These are phyloP conservation scores for Lactifluus subvellereus DNA, from an alignment of 768 basidiomycete species.

Conservation along the genomic window DNA sequence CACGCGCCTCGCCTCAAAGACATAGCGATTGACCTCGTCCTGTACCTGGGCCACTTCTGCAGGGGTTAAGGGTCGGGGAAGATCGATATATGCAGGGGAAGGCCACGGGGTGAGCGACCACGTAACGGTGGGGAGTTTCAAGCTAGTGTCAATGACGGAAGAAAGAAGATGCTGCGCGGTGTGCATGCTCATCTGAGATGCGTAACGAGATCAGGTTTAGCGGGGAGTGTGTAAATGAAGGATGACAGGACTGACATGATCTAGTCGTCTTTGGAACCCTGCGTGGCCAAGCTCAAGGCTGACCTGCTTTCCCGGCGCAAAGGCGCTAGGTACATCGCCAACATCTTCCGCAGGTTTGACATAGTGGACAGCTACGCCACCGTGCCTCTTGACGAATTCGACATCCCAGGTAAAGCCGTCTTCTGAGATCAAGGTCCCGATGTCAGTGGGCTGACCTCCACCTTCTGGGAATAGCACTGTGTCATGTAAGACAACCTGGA, in stretches of 20 bases:
- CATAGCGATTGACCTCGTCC: constrained; percentile 56
- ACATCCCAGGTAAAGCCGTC: constrained; percentile 53
- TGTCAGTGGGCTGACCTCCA: constrained; percentile 76
- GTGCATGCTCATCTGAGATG: constrained; percentile 69
- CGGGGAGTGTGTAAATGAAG: background rate
- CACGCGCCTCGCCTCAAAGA: constrained; percentile 61
- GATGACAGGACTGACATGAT: constrained; percentile 51
- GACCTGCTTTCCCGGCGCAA: constrained; percentile 48
- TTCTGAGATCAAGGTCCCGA: constrained; percentile 45
- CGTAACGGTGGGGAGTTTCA: constrained; percentile 65
- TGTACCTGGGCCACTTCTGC: constrained; percentile 62
- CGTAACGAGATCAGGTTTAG: background rate
- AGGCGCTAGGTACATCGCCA: constrained; percentile 41
- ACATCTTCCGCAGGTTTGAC: constrained; percentile 41
- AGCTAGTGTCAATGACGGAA: constrained; percentile 61
- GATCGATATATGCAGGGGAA: constrained; percentile 68
- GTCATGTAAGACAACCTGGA: constrained; percentile 68
- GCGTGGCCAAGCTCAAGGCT: constrained; percentile 48
- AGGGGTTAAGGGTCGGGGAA: constrained; percentile 58
- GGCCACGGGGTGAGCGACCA: constrained; percentile 73
- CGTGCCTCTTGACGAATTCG: constrained; percentile 59
- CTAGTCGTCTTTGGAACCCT: constrained; percentile 61
- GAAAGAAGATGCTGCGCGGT: constrained; percentile 82
- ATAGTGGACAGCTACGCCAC: constrained; percentile 73
- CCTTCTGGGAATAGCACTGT: constrained; percentile 81